These are phyloP conservation scores for Marchantia polymorpha DNA, from an alignment of 225 moss, liverwort and hornwort species.

Conservation along the genomic window DNA sequence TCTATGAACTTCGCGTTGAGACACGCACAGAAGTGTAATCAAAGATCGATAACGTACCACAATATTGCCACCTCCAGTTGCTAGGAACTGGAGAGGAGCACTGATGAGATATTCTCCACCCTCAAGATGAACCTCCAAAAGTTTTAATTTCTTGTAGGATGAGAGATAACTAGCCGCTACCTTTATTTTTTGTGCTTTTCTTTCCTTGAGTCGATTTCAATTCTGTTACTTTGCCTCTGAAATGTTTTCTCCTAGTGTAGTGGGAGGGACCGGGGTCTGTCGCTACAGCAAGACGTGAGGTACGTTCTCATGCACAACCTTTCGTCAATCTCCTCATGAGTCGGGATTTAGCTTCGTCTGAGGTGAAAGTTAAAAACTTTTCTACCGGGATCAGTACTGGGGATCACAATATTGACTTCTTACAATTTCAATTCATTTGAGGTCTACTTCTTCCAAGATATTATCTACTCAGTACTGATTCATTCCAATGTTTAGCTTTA, in stretches of 20 bases:
- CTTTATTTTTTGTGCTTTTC: too few species aligned
- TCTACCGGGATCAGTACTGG: too few species aligned
- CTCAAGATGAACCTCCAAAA: slow-evolving; percentile 69
- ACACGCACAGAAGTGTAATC: background rate
- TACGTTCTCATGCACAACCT: background rate
- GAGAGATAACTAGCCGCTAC: too few species aligned
- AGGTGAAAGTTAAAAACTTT: too few species aligned
- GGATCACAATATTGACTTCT: too few species aligned
- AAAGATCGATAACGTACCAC: slow-evolving; percentile 43
- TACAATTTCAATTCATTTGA: too few species aligned
- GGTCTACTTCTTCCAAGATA: too few species aligned
- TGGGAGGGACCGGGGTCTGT: background rate
- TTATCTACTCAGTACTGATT: too few species aligned
- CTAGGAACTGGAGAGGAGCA: slow-evolving; percentile 61
- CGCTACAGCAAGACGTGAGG: background rate
- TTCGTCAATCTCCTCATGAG: background rate
- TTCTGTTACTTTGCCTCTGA: background rate
- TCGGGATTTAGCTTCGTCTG: too few species aligned
- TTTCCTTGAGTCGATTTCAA: too few species aligned
- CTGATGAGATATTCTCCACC: slow-evolving; percentile 82
- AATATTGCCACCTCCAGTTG: slow-evolving; percentile 67
- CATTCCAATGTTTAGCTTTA: too few species aligned
- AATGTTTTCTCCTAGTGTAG: background rate
- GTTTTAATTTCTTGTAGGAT: background rate
- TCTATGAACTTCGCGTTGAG: too few species aligned